Evolutionary conservation across 1,139 yeast species (phyloP), one percentile per base, ranked within the genome.

Genomic region (Sugiyamaella neomexicana): DNA sequence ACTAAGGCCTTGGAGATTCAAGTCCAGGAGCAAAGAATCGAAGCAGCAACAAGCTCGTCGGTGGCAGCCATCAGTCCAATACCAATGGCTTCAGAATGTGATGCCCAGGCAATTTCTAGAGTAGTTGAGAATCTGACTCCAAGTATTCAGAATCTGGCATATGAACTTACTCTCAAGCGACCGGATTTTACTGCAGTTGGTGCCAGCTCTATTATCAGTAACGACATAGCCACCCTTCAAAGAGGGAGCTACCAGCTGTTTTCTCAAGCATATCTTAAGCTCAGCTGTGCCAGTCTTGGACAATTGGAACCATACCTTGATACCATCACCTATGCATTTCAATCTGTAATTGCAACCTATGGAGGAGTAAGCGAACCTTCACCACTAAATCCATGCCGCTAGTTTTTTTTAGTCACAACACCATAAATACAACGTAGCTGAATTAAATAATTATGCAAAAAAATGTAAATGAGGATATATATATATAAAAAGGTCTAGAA

Each of bases 1-100:
- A 4, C 29, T 8, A 49, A 44, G 10, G 52, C 53, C 12, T 43
- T 53, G 27, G 13, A 38, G 9, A 39, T 53, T 49, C 55, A 53
- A 32, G 12, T 34, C 15, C n/a, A 17, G 2, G 50, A 53, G 46
- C 20, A 17, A 20, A 20, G n/a, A 17, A 38, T 53, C 13, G 42
- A 37, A 39, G 29, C 7, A 13, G 53, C 46, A 25, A 27, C 48
- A 27, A 32, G 13, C 20, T 34, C 40, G 3, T 48, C 53, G 5
- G 20, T 44, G 8, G 9, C 37, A 13, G 40, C 43, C 20, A 40
- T 44, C 29, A 13, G 13, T 10, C 9, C 49, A 15, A 5, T 45
- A 13, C 5, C 48, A 6, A 5, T 34, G 6, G 40, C 45, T n/a
- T 17, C 36, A 12, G 46, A 39, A 9, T 43, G 50, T 23, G 55